phyloP scores from a whole-genome alignment of 2,329 filamentous ascomycete species.

The Arthrobotrys megalospora region DNA sequence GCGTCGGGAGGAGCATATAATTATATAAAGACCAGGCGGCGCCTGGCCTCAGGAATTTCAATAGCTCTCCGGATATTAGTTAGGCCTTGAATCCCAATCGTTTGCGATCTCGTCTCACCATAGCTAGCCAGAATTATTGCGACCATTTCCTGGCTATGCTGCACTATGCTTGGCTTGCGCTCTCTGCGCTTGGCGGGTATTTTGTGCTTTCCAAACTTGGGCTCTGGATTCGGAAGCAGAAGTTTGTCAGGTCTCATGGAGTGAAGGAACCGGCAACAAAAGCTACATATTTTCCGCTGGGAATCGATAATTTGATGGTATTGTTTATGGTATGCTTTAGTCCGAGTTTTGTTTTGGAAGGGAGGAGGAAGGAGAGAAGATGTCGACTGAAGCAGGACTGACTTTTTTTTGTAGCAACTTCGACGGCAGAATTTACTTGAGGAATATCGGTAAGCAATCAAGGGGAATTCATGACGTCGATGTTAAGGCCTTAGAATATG shows the following conservation, averaged over 20 bases:
- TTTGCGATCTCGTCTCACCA: too few relatives aligned
- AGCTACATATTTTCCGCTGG: slow-evolving; percentile 12
- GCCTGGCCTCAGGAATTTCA: too few relatives aligned
- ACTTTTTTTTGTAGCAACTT: slow-evolving; percentile 5
- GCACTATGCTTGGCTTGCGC: slow-evolving; percentile 11
- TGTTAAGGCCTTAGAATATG: too few relatives aligned
- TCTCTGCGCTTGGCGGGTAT: slow-evolving; percentile 7
- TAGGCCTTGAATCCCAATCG: too few relatives aligned
- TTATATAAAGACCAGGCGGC: too few relatives aligned
- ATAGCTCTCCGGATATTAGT: too few relatives aligned
- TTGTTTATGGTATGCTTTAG: slow-evolving; percentile 19
- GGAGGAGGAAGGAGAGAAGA: too few relatives aligned
- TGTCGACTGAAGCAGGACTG: neutral
- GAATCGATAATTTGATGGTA: slow-evolving; percentile 23
- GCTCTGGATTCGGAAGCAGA: slow-evolving; percentile 18
- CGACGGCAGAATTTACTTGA: slow-evolving; percentile 25
- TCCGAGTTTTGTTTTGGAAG: too few relatives aligned
- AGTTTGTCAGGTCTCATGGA: slow-evolving; percentile 20
- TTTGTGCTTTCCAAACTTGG: neutral
- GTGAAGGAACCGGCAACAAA: neutral
- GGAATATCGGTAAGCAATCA: slow-evolving; percentile 20
- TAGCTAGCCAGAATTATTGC: neutral
- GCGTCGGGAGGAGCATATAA: too few relatives aligned
- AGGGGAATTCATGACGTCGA: too few relatives aligned
- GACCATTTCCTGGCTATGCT: slow-evolving; percentile 13